Conservation (phyloP, 2,329 filamentous ascomycete species). For the Cordyceps tenuipes region DNA sequence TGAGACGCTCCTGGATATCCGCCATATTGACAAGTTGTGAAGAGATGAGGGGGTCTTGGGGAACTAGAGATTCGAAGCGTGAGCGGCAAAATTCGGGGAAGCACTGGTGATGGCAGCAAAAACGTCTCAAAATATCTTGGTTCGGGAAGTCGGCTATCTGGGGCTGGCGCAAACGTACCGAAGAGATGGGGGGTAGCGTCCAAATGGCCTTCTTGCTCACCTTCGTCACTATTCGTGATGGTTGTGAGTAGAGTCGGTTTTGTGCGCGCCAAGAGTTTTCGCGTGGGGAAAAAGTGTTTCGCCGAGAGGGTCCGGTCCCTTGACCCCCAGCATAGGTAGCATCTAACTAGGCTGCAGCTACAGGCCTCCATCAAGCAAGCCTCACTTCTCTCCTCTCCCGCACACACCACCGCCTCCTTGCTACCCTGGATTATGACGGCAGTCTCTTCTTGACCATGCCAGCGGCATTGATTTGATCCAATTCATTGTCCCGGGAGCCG, state of each 20-base stretch:
- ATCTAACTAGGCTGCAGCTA: not conserved
- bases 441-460: too few species aligned
- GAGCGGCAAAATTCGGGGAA: slow-evolving; percentile 12
- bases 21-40: slow-evolving; percentile 36
- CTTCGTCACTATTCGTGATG: slow-evolving; percentile 14
- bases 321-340: not conserved
- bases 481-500: too few species aligned
- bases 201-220: slow-evolving; percentile 10
- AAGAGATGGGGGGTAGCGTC: slow-evolving; percentile 22
- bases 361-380: too few species aligned
- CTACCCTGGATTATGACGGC: too few species aligned
- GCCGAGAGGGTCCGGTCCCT: slow-evolving; percentile 14
- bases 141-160: slow-evolving; percentile 5
- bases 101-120: not conserved
- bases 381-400: too few species aligned
- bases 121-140: slow-evolving; percentile 9
- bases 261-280: slow-evolving; percentile 40
- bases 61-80: slow-evolving; percentile 18
- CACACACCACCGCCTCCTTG: too few species aligned
- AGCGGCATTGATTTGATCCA: too few species aligned
- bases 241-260: slow-evolving; percentile 23
- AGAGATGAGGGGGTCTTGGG: slow-evolving; percentile 22
- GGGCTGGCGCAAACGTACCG: slow-evolving; percentile 23
- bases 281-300: slow-evolving; percentile 31
- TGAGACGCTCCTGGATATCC: slow-evolving; percentile 50